These are phyloP conservation scores for Solanum corneliomulleri DNA, from an alignment of 257 asterid species.

Conservation along the genomic window DNA sequence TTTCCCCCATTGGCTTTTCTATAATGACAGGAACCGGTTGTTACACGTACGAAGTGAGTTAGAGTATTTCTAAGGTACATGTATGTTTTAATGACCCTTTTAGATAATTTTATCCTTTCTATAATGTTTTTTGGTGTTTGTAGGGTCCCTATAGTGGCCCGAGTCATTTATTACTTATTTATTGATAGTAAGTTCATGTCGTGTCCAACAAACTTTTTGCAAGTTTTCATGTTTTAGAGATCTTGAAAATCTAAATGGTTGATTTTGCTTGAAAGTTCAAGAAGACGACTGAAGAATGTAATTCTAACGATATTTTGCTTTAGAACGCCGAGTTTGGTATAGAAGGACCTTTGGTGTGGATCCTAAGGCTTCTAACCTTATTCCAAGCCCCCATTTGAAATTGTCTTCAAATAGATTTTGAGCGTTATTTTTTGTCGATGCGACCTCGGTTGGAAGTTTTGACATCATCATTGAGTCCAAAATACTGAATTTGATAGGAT, in stretches of 20 bases:
- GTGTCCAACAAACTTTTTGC: not conserved
- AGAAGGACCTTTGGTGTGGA: not conserved
- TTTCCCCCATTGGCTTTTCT: too few species aligned
- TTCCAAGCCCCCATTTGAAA: too few species aligned
- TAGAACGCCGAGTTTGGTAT: not conserved
- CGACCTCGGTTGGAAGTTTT: not conserved
- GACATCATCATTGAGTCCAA: not conserved
- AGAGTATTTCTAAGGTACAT: not conserved
- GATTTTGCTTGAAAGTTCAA: not conserved
- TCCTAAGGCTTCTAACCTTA: not conserved
- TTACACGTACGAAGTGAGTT: too few species aligned
- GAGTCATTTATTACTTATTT: not conserved
- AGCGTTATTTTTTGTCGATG: not conserved
- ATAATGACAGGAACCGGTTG: too few species aligned
- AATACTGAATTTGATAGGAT: too few species aligned
- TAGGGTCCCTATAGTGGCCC: not conserved
- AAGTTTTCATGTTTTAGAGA: not conserved
- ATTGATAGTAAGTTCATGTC: not conserved
- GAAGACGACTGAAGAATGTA: not conserved
- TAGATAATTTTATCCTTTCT: not conserved
- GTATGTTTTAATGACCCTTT: not conserved
- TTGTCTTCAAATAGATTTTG: not conserved
- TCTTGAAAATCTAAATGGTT: not conserved
- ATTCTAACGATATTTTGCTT: too few species aligned
- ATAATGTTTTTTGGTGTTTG: too few species aligned